These are phyloP conservation scores for Aspergillus avenaceus DNA, from an alignment of 495 filamentous ascomycete species.

Conservation along the genomic window DNA sequence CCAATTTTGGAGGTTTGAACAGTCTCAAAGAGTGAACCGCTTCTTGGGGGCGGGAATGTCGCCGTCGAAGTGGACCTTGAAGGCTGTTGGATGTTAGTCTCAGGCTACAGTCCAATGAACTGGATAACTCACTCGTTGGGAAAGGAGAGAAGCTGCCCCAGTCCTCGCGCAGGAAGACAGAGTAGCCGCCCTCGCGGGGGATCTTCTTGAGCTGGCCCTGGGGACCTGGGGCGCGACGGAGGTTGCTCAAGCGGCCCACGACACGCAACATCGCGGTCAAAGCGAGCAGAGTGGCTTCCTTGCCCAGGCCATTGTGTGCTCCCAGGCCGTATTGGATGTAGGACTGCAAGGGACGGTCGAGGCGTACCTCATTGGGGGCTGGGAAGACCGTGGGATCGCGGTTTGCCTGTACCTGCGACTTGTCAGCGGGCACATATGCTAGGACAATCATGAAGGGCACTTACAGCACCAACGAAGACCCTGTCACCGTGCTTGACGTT, in stretches of 20 bases:
- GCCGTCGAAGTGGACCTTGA: constrained; percentile 41
- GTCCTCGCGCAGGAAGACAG: constrained; percentile 71
- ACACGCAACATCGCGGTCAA: constrained; percentile 62
- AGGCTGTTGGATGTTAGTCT: constrained; percentile 25
- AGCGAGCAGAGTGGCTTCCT: constrained; percentile 57
- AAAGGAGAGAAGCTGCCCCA: constrained; percentile 68
- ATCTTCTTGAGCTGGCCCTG: constrained; percentile 75
- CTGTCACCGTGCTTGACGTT: constrained; percentile 48
- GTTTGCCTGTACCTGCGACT: constrained; percentile 40
- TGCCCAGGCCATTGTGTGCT: constrained; percentile 59
- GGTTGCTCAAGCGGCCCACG: constrained; percentile 50
- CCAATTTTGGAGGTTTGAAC: not conserved
- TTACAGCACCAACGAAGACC: constrained; percentile 48
- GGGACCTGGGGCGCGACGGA: constrained; percentile 64
- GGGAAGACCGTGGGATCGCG: constrained; percentile 63
- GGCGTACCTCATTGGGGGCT: constrained; percentile 59
- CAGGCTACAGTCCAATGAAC: not conserved
- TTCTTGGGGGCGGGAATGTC: constrained; percentile 27
- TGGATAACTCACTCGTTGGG: constrained; percentile 55
- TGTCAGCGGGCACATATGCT: not conserved
- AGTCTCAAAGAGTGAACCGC: not conserved
- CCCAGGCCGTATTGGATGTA: constrained; percentile 68
- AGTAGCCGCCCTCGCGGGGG: constrained; percentile 52
- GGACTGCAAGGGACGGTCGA: constrained; percentile 60
- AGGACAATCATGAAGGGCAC: constrained; percentile 9